Evolutionary conservation across 1,139 yeast species (phyloP), one percentile per base, ranked within the genome.

Genomic region (Suhomyces wounanorum): DNA sequence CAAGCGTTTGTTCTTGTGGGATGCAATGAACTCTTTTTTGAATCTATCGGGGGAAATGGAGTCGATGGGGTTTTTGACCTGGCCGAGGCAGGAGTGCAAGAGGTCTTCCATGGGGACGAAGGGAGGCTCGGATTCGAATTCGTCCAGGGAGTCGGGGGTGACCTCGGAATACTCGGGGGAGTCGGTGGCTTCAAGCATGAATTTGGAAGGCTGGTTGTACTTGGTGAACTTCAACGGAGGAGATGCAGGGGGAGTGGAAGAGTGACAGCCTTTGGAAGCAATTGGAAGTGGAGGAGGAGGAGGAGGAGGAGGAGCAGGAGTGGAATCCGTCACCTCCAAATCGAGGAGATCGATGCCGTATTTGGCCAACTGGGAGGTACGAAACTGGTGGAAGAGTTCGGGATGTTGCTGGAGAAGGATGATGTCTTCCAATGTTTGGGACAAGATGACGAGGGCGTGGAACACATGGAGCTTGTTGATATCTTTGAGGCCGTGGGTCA

Each of bases 391-490:
- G 40, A 67, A 66, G 35, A 65, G 54, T 13, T 62, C 67, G 0
- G 68, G 68, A 16, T 65, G 49, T 14, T 53, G 46, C 48, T 71
- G 75, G 21, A 77, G 59, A 43, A 56, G 62, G 23, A 75, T 72
- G 25, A 75, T 68, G 50, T 69, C 72, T 40, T 69, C 63, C 36
- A 75, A 61, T 7, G 73, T 63, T 43, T 63, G 60, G 39, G 65
- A 57, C 17, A 75, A 62, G 1, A 77, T 62, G 10, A 65, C 60
- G 5, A 76, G 62, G 18, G 79, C 75, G 52, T 77, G 79, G 54
- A 61, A 69, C 7, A 67, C 57, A 56, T 74, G 76, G 23, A 77
- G 62, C 40, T 63, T 66, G 52, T 73, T 70, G 45, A 75, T 63
- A 54, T 70, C 63, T 54, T 72, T 74, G 37, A 66, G 50, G 3